Percentiles rank a stretch among this genome's conserved stretches.
Conservation (phyloP, 1,284 basidiomycete genomes). For the Moesziomyces globuligerus region DNA sequence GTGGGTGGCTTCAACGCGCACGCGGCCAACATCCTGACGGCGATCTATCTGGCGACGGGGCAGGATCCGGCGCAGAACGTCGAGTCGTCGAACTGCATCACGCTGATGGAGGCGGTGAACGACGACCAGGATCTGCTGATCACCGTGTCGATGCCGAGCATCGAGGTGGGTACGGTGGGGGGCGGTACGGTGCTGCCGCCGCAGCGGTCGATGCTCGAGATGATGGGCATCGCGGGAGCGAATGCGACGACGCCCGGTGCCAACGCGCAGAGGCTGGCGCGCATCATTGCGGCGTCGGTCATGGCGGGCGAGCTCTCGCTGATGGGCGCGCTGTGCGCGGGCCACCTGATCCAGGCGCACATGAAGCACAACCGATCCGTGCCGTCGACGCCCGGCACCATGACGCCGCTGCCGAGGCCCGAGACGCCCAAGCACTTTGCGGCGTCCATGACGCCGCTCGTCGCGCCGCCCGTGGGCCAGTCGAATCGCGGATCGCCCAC, state of each 20-base stretch:
- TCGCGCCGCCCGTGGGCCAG: conserved; percentile 51
- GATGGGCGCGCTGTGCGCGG: conserved; percentile 64
- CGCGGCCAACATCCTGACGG: conserved; percentile 94
- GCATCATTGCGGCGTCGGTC: conserved; percentile 65
- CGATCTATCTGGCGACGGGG: conserved; percentile 93
- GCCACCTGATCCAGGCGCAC: conserved; percentile 66
- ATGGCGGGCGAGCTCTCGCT: conserved; percentile 67
- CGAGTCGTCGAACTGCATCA: conserved; percentile 98
- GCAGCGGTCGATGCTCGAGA: conserved; percentile 64
- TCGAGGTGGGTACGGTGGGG: conserved; percentile 79
- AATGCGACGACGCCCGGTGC: conserved; percentile 62
- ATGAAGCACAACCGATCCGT: conserved; percentile 66
- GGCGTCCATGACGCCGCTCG: conserved; percentile 59
- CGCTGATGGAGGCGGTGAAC: conserved; percentile 94
- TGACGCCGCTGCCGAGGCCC: conserved; percentile 57
- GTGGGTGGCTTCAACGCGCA: conserved; percentile 99
- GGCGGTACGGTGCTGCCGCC: conserved; percentile 77
- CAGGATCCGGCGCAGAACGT: conserved; percentile 99
- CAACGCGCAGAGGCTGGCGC: conserved; percentile 65
- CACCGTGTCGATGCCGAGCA: conserved; percentile 66
- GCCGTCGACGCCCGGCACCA: conserved; percentile 62
- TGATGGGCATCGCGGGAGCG: conserved; percentile 65
- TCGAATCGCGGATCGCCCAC: conserved; percentile 35
- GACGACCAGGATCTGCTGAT: conserved; percentile 84
- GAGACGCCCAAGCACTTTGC: conserved; percentile 59